phyloP scores from a whole-genome alignment of 352 stramenopile species.

The Phytophthora syringae region DNA sequence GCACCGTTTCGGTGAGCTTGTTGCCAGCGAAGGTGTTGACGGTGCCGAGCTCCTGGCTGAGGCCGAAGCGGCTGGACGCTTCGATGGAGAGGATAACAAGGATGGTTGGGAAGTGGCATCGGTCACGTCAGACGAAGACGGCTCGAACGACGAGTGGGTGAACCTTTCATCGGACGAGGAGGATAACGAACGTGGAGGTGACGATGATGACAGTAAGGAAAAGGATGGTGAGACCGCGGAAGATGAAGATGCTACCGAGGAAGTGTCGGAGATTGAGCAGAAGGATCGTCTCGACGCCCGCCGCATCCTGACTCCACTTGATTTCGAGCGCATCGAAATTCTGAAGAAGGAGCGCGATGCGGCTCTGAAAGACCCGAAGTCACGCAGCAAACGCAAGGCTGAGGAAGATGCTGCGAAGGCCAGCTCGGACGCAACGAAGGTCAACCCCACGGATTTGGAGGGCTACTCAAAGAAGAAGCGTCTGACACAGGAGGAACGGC shows the following conservation, averaged over 20 bases:
- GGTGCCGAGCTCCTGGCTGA: slow-evolving; percentile 95
- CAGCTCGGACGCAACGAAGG: slow-evolving; percentile 62
- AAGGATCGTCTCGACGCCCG: slow-evolving; percentile 86
- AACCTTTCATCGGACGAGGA: slow-evolving; percentile 73
- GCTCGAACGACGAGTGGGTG: slow-evolving; percentile 77
- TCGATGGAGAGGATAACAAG: slow-evolving; percentile 84
- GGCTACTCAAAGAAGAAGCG: slow-evolving; percentile 92
- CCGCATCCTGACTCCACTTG: slow-evolving; percentile 89
- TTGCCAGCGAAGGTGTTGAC: slow-evolving; percentile 93
- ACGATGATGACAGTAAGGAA: slow-evolving; percentile 52
- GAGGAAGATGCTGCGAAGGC: slow-evolving; percentile 67
- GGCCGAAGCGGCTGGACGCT: slow-evolving; percentile 70
- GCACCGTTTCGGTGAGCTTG: slow-evolving; percentile 91
- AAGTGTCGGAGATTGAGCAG: slow-evolving; percentile 47
- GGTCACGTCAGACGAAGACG: slow-evolving; percentile 67
- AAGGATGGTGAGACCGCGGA: slow-evolving; percentile 47
- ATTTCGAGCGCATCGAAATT: slow-evolving; percentile 91
- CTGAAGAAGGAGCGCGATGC: slow-evolving; percentile 90
- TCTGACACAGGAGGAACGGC: slow-evolving; percentile 84
- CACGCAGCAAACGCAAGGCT: slow-evolving; percentile 80
- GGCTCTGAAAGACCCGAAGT: slow-evolving; percentile 83
- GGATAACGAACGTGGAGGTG: slow-evolving; percentile 48
- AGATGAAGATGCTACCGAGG: slow-evolving; percentile 57
- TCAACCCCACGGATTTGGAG: slow-evolving; percentile 81
- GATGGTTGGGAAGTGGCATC: slow-evolving; percentile 86